Base-by-base conservation (phyloP, 2,329 filamentous ascomycete genomes). In the Trichophyton schoenleinii region DNA sequence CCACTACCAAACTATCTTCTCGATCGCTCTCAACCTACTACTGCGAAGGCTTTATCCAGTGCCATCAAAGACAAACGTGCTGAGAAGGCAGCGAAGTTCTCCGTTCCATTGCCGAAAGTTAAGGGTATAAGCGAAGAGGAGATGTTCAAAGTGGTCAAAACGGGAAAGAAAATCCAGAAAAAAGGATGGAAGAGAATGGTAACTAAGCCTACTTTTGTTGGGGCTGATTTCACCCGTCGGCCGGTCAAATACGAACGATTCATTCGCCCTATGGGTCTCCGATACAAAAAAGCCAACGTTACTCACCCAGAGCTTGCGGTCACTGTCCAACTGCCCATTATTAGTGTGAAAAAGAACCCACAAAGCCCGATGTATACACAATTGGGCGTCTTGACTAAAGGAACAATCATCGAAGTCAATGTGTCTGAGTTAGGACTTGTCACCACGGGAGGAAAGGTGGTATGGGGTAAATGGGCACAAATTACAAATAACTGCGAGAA, bases 61-160 rank as follows among this genome's bases (percentile, higher is more conserved):
- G 88, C 91, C 60, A 95, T 96, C 79, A 99, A 97, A 83, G 90
- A 96, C 75, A 96, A 96, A 81, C 83, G 94, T 46, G 83, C 83
- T 65, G 95, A 96, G 75, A 96, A 96, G 82, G 90, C 91, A 5
- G 94, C 94, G 58, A 89, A 92, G 72, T 97, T 96, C 73, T 83
- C 83, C 36, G 94, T 97, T 44, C 94, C 94, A 1, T 75, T 99
- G 70, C 94, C 94, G 41, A 96, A 96, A 78, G 94, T 97, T 52
- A 84, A 89, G 70, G 92, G 90, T 66, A 96, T 97, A 68, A 86
- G 84, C 67, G 92, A 97, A 79, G 90, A 95, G 80, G 92, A 96
- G 79, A 92, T 96, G 87, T 97, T 97, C 81, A 92, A 89, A 77
- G 91, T 96, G 13, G 85, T 97, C 70, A 91, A 91, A 79, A 97